Conservation (phyloP, 106 monocot species). For the Ottelia alismoides region DNA sequence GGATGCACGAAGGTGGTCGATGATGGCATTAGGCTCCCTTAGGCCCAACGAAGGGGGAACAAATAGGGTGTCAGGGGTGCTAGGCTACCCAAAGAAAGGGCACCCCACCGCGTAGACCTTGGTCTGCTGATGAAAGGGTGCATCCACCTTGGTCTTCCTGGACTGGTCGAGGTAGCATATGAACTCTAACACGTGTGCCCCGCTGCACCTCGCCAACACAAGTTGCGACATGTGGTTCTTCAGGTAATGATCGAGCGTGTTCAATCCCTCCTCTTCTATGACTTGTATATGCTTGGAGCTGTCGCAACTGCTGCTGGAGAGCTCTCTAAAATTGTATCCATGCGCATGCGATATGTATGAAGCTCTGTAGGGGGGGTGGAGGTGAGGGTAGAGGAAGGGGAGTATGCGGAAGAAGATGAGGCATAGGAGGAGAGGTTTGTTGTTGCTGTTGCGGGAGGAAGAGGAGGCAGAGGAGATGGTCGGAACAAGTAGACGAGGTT, state of each 20-base stretch:
- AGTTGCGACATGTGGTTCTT: conserved; percentile 5
- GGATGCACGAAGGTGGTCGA: conserved; percentile 1
- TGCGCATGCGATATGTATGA: no score
- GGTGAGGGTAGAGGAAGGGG: no score
- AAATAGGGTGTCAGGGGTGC: neutral
- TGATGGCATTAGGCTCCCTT: conserved; percentile 2
- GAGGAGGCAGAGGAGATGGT: no score
- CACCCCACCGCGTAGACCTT: no score
- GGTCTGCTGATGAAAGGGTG: no score
- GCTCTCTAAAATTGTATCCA: no score
- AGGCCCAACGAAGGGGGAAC: neutral
- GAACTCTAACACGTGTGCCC: conserved; percentile 3
- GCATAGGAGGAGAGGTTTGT: no score
- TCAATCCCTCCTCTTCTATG: conserved; percentile 2
- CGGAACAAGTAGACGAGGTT: no score
- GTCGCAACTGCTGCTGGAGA: neutral
- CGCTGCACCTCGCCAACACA: no score
- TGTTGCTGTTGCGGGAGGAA: no score
- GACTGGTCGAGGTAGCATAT: conserved; percentile 2
- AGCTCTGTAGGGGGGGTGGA: no score
- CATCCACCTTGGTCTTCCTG: conserved; percentile 1
- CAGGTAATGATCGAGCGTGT: conserved; percentile 2
- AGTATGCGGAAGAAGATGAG: no score
- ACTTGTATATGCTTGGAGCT: neutral
- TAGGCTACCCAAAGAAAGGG: neutral